phyloP scores from a whole-genome alignment of 2,329 filamentous ascomycete species.

The Ambrosiella cleistominuta region DNA sequence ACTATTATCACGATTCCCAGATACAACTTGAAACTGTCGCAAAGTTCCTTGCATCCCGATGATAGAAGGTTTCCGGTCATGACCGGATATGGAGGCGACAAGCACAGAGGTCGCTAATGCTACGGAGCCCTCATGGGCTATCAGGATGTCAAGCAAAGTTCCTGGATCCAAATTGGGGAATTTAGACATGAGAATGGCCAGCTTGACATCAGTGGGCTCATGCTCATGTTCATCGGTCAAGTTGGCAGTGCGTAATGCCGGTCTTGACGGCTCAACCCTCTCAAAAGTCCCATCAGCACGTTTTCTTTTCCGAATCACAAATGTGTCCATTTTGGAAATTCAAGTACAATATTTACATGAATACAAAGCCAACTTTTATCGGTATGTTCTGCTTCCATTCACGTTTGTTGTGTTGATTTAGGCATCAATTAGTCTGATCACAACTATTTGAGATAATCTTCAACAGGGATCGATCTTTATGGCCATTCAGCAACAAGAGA shows the following conservation, averaged over 20 bases:
- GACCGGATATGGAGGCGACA: constrained; percentile 12
- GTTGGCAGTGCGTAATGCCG: not conserved
- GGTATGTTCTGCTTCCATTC: too few relatives aligned
- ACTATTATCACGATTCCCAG: not conserved
- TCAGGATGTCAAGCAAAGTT: constrained; percentile 57
- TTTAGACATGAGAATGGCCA: constrained; percentile 68
- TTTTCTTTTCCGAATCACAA: constrained; percentile 39
- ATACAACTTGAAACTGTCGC: constrained; percentile 27
- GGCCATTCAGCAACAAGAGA: not conserved
- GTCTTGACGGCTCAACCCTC: constrained; percentile 12
- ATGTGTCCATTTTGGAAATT: constrained; percentile 33
- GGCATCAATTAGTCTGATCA: too few relatives aligned
- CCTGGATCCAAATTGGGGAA: constrained; percentile 47
- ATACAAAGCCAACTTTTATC: not conserved
- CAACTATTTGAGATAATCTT: not conserved
- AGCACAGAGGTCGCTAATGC: constrained; percentile 25
- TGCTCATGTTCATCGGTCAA: constrained; percentile 29
- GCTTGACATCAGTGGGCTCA: constrained; percentile 75
- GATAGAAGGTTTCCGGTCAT: not conserved
- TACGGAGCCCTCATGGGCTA: constrained; percentile 64
- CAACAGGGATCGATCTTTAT: not conserved
- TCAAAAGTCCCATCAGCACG: constrained; percentile 17
- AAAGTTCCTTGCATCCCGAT: constrained; percentile 48
- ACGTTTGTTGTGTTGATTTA: too few relatives aligned
- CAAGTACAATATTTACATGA: not conserved